Evolutionary conservation across 352 stramenopile genomes (phyloP).

Genomic region (Halophytophthora batemanensis): DNA sequence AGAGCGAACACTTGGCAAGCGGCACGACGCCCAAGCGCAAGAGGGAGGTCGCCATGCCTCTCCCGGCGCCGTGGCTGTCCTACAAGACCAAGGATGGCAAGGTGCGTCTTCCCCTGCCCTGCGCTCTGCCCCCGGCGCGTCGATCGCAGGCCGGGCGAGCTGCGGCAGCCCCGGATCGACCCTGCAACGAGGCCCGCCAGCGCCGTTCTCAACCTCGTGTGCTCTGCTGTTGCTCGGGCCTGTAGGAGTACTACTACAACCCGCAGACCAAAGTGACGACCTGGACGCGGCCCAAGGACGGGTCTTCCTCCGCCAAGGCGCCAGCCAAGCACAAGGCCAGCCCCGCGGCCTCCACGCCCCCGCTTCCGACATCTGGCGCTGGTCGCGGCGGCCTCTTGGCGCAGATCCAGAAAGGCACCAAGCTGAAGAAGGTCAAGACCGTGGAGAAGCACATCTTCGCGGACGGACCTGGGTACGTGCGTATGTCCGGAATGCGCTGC

Average conservation of each 20-base stretch:
- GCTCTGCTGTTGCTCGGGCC: slow-evolving; percentile 2
- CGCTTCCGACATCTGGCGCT: slow-evolving; percentile 24
- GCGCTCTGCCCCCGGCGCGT: neutral
- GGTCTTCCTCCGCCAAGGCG: slow-evolving; percentile 25
- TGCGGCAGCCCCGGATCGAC: slow-evolving; percentile 1
- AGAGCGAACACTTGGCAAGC: too few relatives aligned
- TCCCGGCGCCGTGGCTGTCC: slow-evolving; percentile 73
- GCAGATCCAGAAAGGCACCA: slow-evolving; percentile 67
- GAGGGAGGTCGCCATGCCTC: slow-evolving; percentile 49
- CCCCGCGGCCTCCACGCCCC: neutral
- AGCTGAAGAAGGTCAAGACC: slow-evolving; percentile 78
- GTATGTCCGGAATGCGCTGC: neutral
- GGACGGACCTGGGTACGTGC: slow-evolving; percentile 26
- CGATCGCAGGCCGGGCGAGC: neutral
- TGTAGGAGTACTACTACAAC: slow-evolving; percentile 90
- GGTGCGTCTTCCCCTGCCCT: slow-evolving; percentile 24
- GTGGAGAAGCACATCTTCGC: slow-evolving; percentile 65
- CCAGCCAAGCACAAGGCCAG: slow-evolving; percentile 37
- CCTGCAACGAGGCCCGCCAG: neutral
- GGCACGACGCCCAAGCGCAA: too few relatives aligned
- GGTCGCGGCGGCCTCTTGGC: slow-evolving; percentile 53
- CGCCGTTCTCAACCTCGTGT: neutral
- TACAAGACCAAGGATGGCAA: slow-evolving; percentile 89
- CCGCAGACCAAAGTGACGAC: slow-evolving; percentile 85
- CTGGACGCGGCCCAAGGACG: slow-evolving; percentile 60